Base-by-base conservation (phyloP, 371 early-diverging fungal species). In the Rhizomucor miehei region DNA sequence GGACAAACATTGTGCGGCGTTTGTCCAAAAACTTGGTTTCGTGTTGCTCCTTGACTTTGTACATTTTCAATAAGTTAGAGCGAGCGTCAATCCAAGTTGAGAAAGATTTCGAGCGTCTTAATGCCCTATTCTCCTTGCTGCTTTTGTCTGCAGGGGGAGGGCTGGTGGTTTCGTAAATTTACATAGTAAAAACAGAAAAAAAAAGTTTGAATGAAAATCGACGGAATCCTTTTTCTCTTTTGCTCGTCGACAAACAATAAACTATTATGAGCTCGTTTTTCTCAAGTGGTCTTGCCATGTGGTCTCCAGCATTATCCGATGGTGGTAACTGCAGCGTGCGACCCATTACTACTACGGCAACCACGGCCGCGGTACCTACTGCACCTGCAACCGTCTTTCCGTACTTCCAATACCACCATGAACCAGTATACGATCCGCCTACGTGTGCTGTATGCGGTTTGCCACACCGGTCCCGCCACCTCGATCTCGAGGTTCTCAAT, bases 1-100 rank as follows among this genome's bases (percentile, higher is more conserved):
- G 56, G 36, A 43, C 24, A 45, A 51, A 24, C 38, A 24, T 37
- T 57, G 57, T 51, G 57, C 51, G 51, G 57, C 38, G 43, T 45
- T 37, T 23, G 35, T 38, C 41, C 17, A 46, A 57, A 57, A 51
- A 43, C 23, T 29, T 29, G 29, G 29, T 51, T 48, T 37, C 57
- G 57, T 57, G 57, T 57, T 39, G 53, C 69, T 29, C 56, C 60
- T 37, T 52, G 59, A 25, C 36, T 49, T 1, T 62, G 56, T 38
- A 58, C 56, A 1, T 66, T 75, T 20, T 51, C 53, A 19, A 59
- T 60, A 11, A 67, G 69, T 36, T 52, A 65, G 9, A 29, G 29
- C 29, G 71, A 68, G 11, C 61, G 63, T 44, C 57, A 57, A 46
- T 35, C 34, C 37, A 20, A 38, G 44, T 57, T 51, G 44, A 46